Evolutionary conservation across 2,329 filamentous ascomycete species (phyloP).

Genomic region (Colletotrichum liaoningense): DNA sequence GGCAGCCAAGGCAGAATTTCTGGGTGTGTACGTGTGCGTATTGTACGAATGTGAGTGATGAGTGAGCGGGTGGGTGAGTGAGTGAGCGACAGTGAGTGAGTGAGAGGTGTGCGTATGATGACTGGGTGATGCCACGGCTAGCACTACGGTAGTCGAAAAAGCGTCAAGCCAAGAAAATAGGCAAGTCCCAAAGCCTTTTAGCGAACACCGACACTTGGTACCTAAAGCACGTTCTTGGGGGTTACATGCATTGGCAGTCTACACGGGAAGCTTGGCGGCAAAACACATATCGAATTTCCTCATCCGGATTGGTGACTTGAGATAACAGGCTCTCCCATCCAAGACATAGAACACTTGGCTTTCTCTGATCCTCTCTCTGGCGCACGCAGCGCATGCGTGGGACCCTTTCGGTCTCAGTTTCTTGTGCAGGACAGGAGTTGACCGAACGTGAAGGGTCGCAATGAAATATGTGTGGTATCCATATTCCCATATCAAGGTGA

Average conservation of each 20-base stretch:
- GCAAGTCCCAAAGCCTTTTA: neutral
- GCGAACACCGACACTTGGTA: neutral
- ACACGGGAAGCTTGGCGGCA: constrained; percentile 14
- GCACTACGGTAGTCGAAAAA: neutral
- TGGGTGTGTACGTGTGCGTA: neutral
- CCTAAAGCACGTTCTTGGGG: neutral
- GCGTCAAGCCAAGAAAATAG: neutral
- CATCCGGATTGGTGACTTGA: constrained; percentile 11
- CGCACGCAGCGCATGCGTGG: constrained; percentile 1
- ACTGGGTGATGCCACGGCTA: too few relatives aligned
- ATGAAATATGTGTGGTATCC: neutral
- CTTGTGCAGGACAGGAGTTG: neutral
- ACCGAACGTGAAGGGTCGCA: neutral
- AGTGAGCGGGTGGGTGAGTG: neutral
- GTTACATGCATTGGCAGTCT: constrained; percentile 20
- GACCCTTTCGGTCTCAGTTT: neutral
- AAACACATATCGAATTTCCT: constrained; percentile 18
- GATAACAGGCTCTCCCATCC: constrained; percentile 18
- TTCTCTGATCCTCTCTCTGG: constrained; percentile 2
- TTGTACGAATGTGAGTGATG: neutral
- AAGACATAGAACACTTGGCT: constrained; percentile 15
- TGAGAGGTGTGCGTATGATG: too few relatives aligned
- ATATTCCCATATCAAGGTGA: neutral
- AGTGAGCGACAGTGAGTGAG: neutral
- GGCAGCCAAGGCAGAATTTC: neutral